These are phyloP conservation scores for Inonotus hispidus DNA, from an alignment of 1,284 basidiomycete species.

Conservation along the genomic window DNA sequence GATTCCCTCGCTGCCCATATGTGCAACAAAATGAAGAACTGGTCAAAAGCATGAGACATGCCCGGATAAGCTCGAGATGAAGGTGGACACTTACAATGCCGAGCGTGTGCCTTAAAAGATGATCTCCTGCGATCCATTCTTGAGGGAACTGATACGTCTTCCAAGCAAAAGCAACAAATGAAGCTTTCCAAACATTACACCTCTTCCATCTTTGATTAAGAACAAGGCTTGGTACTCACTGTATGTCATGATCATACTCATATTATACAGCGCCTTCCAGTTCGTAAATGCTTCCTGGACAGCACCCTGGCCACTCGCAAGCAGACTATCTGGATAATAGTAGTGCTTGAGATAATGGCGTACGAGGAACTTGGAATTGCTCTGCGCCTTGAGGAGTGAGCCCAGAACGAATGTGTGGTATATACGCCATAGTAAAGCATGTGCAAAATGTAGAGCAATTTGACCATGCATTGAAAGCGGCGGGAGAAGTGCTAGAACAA, in stretches of 20 bases:
- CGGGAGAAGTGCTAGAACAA: conserved; percentile 42
- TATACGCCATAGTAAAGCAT: conserved; percentile 82
- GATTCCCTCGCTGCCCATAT: conserved; percentile 89
- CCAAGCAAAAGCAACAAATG: conserved; percentile 79
- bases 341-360: conserved; percentile 93
- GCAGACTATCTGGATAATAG: conserved; percentile 59
- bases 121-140: conserved; percentile 88
- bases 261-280: conserved; percentile 93
- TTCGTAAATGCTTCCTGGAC: conserved; percentile 89
- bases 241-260: conserved; percentile 93
- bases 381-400: conserved; percentile 77
- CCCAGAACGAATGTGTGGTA: conserved; percentile 92
- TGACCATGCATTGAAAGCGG: conserved; percentile 37
- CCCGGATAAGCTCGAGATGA: neutral
- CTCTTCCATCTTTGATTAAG: neutral
- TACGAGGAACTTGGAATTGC: conserved; percentile 84
- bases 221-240: conserved; percentile 41
- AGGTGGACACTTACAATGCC: conserved; percentile 56
- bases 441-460: conserved; percentile 68
- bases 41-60: neutral
- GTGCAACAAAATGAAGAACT: conserved; percentile 86
- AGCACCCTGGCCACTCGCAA: conserved; percentile 57
- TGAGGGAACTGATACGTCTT: conserved; percentile 78
- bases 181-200: conserved; percentile 44
- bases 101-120: conserved; percentile 82